These are phyloP conservation scores for Pseudocercospora macadamiae DNA, from an alignment of 2,329 filamentous ascomycete genomes.

Conservation along the genomic window DNA sequence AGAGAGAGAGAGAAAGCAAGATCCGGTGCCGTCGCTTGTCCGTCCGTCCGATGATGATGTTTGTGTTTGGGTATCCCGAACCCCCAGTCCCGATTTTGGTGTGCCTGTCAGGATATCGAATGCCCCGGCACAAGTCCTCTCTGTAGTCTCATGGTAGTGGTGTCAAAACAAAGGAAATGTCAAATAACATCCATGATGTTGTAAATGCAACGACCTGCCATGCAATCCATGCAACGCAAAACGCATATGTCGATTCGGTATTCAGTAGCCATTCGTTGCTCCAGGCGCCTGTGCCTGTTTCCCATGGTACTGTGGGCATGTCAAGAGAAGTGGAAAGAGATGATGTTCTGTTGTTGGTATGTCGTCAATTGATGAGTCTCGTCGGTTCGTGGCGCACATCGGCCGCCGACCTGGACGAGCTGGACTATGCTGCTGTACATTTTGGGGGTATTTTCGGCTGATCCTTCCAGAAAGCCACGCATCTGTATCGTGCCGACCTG, in stretches of 20 bases:
- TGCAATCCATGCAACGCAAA: constrained; percentile 13
- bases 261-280: constrained; percentile 10
- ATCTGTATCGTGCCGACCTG: constrained; percentile 18
- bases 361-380: constrained; percentile 12
- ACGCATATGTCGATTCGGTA: constrained; percentile 5
- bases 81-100: constrained; percentile 3
- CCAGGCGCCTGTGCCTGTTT: constrained; percentile 14
- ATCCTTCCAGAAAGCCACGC: constrained; percentile 14
- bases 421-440: constrained; percentile 22
- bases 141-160: constrained; percentile 18
- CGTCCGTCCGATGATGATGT: neutral
- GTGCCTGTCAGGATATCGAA: constrained; percentile 27
- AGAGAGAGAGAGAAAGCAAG: constrained; percentile 1
- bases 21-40: neutral
- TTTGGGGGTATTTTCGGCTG: constrained; percentile 15
- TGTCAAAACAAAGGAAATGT: constrained; percentile 17
- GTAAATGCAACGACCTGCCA: constrained; percentile 14
- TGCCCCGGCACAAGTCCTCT: constrained; percentile 12
- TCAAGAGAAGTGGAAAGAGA: constrained; percentile 7
- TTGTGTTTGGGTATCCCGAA: constrained; percentile 4
- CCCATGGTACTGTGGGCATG: constrained; percentile 5
- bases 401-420: constrained; percentile 7
- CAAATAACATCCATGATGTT: constrained; percentile 2
- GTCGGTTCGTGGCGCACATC: constrained; percentile 5
- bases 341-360: constrained; percentile 11